Percentiles rank a stretch among this genome's conserved stretches.
phyloP scores from a whole-genome alignment of 495 filamentous ascomycete genomes.

The Bacidia gigantensis region DNA sequence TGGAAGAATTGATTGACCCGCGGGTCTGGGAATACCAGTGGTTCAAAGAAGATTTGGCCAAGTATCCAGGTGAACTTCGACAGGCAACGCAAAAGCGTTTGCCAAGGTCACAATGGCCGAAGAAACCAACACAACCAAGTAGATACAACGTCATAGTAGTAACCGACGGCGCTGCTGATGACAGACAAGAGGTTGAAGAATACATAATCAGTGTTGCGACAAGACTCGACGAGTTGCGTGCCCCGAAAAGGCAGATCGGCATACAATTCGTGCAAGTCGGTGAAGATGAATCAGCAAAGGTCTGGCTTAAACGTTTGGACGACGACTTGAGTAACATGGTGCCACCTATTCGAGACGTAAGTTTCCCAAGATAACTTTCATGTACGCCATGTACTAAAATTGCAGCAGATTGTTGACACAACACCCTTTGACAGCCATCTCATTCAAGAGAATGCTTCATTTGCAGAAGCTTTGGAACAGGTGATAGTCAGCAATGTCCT shows the following conservation, averaged over 20 bases:
- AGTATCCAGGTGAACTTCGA: neutral
- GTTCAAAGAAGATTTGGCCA: neutral
- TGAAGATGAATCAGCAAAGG: neutral
- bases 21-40: neutral
- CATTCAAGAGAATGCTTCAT: neutral
- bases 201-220: neutral
- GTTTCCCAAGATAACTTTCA: neutral
- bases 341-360: neutral
- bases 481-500: neutral
- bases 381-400: neutral
- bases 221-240: neutral
- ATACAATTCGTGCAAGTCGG: constrained; percentile 5
- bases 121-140: neutral
- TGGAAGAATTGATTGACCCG: neutral
- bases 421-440: neutral
- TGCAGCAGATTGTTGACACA: neutral
- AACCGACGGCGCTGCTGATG: constrained; percentile 3
- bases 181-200: constrained; percentile 2
- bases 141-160: constrained; percentile 5
- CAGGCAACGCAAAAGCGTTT: neutral
- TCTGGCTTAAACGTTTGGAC: neutral
- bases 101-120: neutral
- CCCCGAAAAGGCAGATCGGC: constrained; percentile 1
- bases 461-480: neutral
- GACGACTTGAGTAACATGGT: neutral